phyloP scores from a whole-genome alignment of 805 yeast genomes.

The Komagataella pastoris region DNA sequence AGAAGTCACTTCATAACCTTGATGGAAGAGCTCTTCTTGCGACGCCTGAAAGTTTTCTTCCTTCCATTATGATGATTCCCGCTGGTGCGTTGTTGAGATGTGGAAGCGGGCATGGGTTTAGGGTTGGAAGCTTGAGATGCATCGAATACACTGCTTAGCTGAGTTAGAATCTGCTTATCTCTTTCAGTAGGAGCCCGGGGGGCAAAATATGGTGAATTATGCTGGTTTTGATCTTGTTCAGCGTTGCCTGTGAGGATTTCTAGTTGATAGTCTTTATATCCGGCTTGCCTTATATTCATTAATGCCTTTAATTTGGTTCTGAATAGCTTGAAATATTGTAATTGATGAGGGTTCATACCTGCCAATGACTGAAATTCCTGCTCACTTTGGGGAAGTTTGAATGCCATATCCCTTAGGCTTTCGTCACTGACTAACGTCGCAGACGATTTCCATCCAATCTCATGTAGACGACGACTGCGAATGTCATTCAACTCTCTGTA shows the following conservation, averaged over 20 bases:
- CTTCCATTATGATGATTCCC: background rate
- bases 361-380: conserved; percentile 27
- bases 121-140: background rate
- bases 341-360: conserved; percentile 19
- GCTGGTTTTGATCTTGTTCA: background rate
- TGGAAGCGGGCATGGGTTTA: background rate
- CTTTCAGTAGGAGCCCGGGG: background rate
- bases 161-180: background rate
- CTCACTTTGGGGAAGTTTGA: conserved; percentile 35
- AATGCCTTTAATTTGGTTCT: conserved; percentile 3
- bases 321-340: conserved; percentile 13
- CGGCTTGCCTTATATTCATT: background rate
- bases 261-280: background rate
- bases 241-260: background rate
- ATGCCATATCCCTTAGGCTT: conserved; percentile 41
- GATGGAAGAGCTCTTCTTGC: background rate
- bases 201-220: background rate
- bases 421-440: conserved; percentile 22
- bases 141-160: background rate
- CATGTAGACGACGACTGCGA: conserved; percentile 28
- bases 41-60: background rate
- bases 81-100: background rate
- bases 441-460: conserved; percentile 20
- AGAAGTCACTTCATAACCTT: background rate
- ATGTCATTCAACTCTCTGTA: conserved; percentile 22